phyloP scores from a whole-genome alignment of 768 basidiomycete species.

The Tylopilus cervinicoccineus region DNA sequence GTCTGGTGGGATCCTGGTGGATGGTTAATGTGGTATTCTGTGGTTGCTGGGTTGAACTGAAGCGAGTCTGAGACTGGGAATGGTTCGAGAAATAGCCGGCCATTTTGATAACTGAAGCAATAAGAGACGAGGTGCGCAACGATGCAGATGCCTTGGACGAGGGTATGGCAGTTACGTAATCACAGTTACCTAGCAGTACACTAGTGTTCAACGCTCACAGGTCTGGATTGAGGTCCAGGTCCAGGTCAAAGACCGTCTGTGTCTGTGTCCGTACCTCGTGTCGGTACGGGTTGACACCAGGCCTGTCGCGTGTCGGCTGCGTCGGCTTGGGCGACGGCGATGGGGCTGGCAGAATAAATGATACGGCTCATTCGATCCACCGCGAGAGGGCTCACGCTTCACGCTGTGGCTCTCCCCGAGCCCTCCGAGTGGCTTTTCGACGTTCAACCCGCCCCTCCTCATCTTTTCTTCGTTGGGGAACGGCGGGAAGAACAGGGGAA shows the following conservation, averaged over 20 bases:
- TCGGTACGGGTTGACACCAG: conserved; percentile 65
- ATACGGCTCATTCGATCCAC: conserved; percentile 2
- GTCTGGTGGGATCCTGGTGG: conserved; percentile 29
- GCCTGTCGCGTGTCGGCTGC: conserved; percentile 42
- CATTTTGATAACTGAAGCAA: conserved; percentile 39
- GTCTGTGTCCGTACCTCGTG: conserved; percentile 62
- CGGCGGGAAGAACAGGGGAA: conserved; percentile 82
- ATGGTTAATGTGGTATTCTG: conserved; percentile 4
- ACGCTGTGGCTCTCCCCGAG: conserved; percentile 84
- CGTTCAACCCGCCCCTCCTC: conserved; percentile 76
- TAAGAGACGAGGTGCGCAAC: conserved; percentile 9
- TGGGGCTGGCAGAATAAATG: conserved; percentile 42
- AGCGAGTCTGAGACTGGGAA: conserved; percentile 61
- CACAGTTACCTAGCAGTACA: background rate
- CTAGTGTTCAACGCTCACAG: conserved; percentile 41
- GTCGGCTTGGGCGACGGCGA: conserved; percentile 56
- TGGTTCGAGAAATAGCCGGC: conserved; percentile 83
- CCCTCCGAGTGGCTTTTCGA: conserved; percentile 72
- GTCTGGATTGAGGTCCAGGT: conserved; percentile 83
- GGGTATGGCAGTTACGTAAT: background rate
- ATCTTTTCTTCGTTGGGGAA: conserved; percentile 92
- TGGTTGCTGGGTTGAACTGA: conserved; percentile 48
- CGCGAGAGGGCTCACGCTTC: conserved; percentile 45
- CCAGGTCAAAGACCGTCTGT: conserved; percentile 69
- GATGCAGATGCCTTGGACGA: too few species aligned